Evolutionary conservation across 179 eudicot species (phyloP).

Genomic region (Silene vulgaris): DNA sequence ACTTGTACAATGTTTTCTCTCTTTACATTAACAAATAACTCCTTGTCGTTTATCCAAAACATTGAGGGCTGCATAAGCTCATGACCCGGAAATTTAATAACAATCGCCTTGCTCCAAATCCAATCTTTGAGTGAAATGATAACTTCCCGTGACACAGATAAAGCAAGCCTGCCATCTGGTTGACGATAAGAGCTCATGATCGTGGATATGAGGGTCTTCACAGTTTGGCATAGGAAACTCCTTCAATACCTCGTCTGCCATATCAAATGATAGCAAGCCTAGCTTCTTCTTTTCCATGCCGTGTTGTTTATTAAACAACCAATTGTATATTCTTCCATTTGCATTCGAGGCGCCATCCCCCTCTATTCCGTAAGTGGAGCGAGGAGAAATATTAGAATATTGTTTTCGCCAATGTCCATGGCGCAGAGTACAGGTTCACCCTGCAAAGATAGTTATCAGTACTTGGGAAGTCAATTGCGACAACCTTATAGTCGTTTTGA

Average conservation of each 20-base stretch:
- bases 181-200: neutral
- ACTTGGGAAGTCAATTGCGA: neutral
- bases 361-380: neutral
- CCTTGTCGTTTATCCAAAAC: slow-evolving; percentile 7
- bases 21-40: neutral
- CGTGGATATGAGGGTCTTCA: neutral
- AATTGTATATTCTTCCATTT: slow-evolving; percentile 12
- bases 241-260: slow-evolving; percentile 2
- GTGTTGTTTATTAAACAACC: neutral
- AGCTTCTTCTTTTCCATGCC: neutral
- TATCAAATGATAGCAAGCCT: slow-evolving; percentile 1
- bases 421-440: neutral
- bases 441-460: neutral
- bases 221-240: slow-evolving; percentile 1
- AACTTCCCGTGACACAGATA: neutral
- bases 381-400: neutral
- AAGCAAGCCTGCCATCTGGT: slow-evolving; percentile 9
- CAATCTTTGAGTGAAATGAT: neutral
- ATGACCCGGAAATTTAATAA: neutral
- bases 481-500: slow-evolving; percentile 4
- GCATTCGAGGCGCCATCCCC: neutral
- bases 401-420: slow-evolving; percentile 2
- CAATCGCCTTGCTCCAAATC: slow-evolving; percentile 7
- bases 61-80: neutral
- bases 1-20: neutral